Base-by-base conservation (phyloP, 1,284 basidiomycete species). In the Malassezia arunalokei region DNA sequence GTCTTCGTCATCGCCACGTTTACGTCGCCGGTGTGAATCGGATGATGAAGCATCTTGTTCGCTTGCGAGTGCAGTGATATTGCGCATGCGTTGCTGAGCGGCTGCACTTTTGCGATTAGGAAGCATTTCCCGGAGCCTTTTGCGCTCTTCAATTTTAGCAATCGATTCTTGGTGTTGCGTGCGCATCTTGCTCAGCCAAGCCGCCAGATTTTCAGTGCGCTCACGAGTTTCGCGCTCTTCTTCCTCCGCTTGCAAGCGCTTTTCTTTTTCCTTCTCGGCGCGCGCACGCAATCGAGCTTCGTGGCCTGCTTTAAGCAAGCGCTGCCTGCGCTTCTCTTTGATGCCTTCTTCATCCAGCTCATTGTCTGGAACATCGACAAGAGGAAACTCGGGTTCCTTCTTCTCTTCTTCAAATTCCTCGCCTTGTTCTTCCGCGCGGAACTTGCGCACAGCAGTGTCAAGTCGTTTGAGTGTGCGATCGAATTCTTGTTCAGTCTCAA, bases 61-160 rank as follows among this genome's bases (percentile, higher is more conserved):
- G 5, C 83, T 83, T 0, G 92, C 94, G 17, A 99, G 77, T 37
- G 82, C 85, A 0, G 94, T 89, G 43, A 99, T 95, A 59, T 81
- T 89, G 77, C 96, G 95, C 92, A 98, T 98, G 58, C 92, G 77
- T 43, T 87, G 88, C 75, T 98, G 94, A 0, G 91, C 85, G 5
- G 88, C 91, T 3, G 90, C 85, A 60, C 87, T 92, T 76, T 98
- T 98, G 40, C 94, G 77, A 70, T 91, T 90, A 14, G 81, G 83
- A 42, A 98, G 76, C 42, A 90, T 88, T 6, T 85, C 86, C 65
- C 83, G 85, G 43, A 84, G 78, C 62, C 87, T 79, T 48, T 82
- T 83, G 38, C 92, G 79, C 38, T 89, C 87, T 66, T 86, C 87
- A 74, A 98, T 87, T 53, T 84, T 82, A 32, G 75, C 78, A 77